Conservation (phyloP, 2,329 filamentous ascomycete genomes). For the Leptographium lundbergii region DNA sequence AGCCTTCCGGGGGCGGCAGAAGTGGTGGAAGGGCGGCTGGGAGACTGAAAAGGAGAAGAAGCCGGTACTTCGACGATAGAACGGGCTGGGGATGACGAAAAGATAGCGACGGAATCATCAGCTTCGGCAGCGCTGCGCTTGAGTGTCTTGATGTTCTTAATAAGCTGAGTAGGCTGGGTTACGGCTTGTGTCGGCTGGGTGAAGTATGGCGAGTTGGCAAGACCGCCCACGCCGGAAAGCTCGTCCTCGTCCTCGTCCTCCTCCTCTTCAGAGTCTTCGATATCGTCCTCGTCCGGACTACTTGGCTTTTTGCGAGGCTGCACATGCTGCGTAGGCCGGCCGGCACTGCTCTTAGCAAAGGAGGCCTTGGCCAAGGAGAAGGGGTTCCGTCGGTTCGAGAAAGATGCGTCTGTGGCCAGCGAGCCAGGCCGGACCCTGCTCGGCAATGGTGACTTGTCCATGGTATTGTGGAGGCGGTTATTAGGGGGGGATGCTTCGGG, state of each 20-base stretch:
- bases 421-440: slow-evolving; percentile 3
- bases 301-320: neutral
- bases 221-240: slow-evolving; percentile 22
- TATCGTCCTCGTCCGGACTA: slow-evolving; percentile 11
- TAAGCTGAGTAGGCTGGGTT: slow-evolving; percentile 36
- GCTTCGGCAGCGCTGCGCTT: slow-evolving; percentile 12
- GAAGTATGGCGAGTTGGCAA: slow-evolving; percentile 30
- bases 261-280: slow-evolving; percentile 15
- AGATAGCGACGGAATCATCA: slow-evolving; percentile 8
- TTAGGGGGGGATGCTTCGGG: neutral
- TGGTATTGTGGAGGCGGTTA: neutral
- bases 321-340: neutral
- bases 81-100: slow-evolving; percentile 26
- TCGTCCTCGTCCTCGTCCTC: slow-evolving; percentile 34
- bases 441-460: slow-evolving; percentile 11
- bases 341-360: neutral
- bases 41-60: slow-evolving; percentile 60
- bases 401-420: neutral
- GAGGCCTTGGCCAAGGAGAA: slow-evolving; percentile 9
- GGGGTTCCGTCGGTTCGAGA: slow-evolving; percentile 5
- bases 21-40: slow-evolving; percentile 6
- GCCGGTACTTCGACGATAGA: slow-evolving; percentile 64
- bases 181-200: slow-evolving; percentile 32
- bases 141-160: slow-evolving; percentile 25
- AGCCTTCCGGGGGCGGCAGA: slow-evolving; percentile 24